Conservation (phyloP, 108 stramenopile species). For the Fistulifera solaris region DNA sequence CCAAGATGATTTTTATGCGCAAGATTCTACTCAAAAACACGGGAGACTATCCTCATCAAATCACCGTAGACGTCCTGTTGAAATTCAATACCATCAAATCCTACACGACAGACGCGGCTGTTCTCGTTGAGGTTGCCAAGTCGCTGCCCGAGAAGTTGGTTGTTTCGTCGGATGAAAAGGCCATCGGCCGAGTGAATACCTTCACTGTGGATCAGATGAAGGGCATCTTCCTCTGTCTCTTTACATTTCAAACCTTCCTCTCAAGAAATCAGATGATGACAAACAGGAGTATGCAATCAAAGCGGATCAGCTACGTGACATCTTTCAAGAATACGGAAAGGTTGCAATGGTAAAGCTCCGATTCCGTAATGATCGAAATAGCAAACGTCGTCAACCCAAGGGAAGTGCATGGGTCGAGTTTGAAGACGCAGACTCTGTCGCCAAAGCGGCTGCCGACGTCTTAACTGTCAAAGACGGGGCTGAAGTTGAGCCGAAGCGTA, state of each 20-base stretch:
- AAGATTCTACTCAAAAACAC: conserved; percentile 34
- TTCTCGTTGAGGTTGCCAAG: conserved; percentile 60
- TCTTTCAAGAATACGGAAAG: conserved; percentile 64
- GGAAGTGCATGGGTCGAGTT: conserved; percentile 82
- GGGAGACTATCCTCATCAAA: conserved; percentile 9
- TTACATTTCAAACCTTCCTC: conserved; percentile 54
- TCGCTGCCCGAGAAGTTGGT: conserved; percentile 25
- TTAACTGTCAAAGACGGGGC: conserved; percentile 30
- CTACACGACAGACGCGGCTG: conserved; percentile 30
- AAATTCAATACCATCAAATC: conserved; percentile 72
- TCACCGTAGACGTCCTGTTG: conserved; percentile 54
- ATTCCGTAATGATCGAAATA: conserved; percentile 21
- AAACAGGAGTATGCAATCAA: conserved; percentile 6
- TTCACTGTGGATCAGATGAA: conserved; percentile 69
- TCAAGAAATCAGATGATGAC: conserved; percentile 24
- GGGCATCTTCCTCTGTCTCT: conserved; percentile 54
- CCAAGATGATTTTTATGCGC: conserved; percentile 75
- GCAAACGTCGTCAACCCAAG: conserved; percentile 23
- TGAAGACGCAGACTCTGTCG: conserved; percentile 50
- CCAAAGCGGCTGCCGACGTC: conserved; percentile 69
- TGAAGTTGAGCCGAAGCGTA: conserved; percentile 27
- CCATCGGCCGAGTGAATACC: conserved; percentile 47
- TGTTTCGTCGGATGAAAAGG: conserved; percentile 37
- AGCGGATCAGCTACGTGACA: conserved; percentile 51
- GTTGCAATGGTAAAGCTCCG: conserved; percentile 61